Evolutionary conservation across 1,139 yeast species (phyloP), one percentile per base, ranked within the genome.

Genomic region (Lizanozyma gosingica): DNA sequence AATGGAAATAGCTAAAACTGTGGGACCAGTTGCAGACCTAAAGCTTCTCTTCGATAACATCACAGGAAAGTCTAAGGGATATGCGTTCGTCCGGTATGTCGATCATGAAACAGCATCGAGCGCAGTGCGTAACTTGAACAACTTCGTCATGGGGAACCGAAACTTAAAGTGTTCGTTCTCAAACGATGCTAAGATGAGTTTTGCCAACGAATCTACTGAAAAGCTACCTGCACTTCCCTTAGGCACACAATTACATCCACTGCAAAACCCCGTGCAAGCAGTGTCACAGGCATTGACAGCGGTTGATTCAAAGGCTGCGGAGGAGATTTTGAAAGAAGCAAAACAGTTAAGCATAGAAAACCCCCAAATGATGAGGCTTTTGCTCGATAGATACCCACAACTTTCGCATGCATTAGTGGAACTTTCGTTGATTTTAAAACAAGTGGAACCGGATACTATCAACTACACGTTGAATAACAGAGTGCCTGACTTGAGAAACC

Each of bases 11-110:
- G 90, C 90, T 45, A 67, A 70, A 41, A 77, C 90, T 0, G 88
- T 86, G 2, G 97, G 97, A 0, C 97, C 97, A 0, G 94, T 92
- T 2, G 73, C 76, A 35, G 80, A 77, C 45, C 67, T 87, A 46
- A 80, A 83, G 55, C 71, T 90, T 52, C 73, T 86, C 55, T 86
- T 90, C 56, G 97, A 90, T 58, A 83, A 85, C 36, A 80, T 80
- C 43, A 87, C 95, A 0, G 97, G 97, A 2, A 83, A 82, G 55
- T 85, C 95, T 15, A 87, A 83, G 58, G 97, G 97, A 1, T 86
- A 78, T 58, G 97, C 95, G 2, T 85, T 83, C 51, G 82, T 90
- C 16, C 90, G 84, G 50, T 90, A 84, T 55, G 76, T 73, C 39
- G 90, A 71, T 50, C 57, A 59, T 38, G 95, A 85, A 50, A 84